Base-by-base conservation (phyloP, 2,329 filamentous ascomycete genomes). In the Curvularia sp. region DNA sequence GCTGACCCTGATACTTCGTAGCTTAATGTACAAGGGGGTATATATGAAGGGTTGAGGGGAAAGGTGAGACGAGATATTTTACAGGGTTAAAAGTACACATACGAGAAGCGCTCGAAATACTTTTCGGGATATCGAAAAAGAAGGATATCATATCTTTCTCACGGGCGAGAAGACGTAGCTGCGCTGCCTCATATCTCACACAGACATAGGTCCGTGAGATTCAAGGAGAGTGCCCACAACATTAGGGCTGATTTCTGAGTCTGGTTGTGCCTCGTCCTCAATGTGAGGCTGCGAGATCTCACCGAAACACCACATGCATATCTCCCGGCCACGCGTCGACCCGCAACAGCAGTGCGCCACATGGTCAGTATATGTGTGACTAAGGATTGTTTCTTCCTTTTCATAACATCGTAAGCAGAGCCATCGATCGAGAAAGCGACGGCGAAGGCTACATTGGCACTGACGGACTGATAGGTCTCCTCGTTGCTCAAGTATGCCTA, bases 371-470 rank as follows among this genome's bases (percentile, higher is more conserved):
- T 55, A 61, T 3, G 51, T 21, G 30, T 52, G 34, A 3, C 27
- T 38, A 2, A 65, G 55, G 5, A 42, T n/a, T 5, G n/a, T 6
- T 12, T 63, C 60, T 56, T 66, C 64, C 4, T 45, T 28, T 27
- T 61, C 57, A 36, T 66, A 69, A 42, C 68, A 70, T 38, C 54
- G 57, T n/a, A 70, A 27, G 28, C 68, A 70, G 3, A 68, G 54
- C 68, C 68, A 70, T 15, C 66, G 61, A 21, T 64, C 65, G 32
- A 70, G 61, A 27, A 69, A 64, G 6, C 41, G 63, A 12, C 39
- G 49, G 21, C 60, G 55, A n/a, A 70, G 50, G 15, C 63, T 70
- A 19, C 68, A 70, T 8, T 60, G 57, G 25, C 68, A 70, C 19
- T 25, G 39, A 2, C 28, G 27, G n/a, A 19, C 5, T 9, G 48